A percentile compares a stretch with the other conserved stretches of the same genome.
Evolutionary conservation across 2,329 filamentous ascomycete genomes (phyloP).

Genomic region (Xylariaceae sp.): DNA sequence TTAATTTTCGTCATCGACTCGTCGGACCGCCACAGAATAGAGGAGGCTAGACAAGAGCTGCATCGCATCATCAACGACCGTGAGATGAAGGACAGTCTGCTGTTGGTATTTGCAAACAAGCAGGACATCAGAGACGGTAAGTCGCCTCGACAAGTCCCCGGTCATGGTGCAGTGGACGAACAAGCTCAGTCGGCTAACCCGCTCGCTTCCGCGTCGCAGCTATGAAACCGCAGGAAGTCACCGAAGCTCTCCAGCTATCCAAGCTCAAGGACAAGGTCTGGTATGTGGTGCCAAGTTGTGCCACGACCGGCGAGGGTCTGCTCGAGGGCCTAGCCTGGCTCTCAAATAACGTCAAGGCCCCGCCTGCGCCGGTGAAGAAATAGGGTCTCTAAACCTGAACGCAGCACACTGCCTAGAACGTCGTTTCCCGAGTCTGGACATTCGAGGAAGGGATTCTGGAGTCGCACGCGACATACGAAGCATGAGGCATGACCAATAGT

Average conservation of each 20-base stretch:
- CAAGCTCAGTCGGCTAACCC: conserved; percentile 9
- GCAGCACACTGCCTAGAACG: too few relatives aligned
- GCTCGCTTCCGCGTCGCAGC: conserved; percentile 41
- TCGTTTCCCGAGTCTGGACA: too few relatives aligned
- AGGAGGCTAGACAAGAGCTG: conserved; percentile 87
- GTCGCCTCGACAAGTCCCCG: not conserved
- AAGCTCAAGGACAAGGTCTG: conserved; percentile 79
- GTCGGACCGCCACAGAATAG: conserved; percentile 83
- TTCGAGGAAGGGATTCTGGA: too few relatives aligned
- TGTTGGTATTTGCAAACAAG: conserved; percentile 98
- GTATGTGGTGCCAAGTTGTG: conserved; percentile 80
- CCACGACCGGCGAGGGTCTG: conserved; percentile 74
- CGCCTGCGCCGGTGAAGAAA: conserved; percentile 50
- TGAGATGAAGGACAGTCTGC: conserved; percentile 91
- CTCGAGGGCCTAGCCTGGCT: conserved; percentile 79
- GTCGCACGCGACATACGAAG: too few relatives aligned
- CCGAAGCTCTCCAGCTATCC: conserved; percentile 67
- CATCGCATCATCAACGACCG: conserved; percentile 97
- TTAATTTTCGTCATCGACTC: conserved; percentile 98
- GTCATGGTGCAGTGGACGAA: not conserved
- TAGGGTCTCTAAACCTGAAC: conserved; percentile 29
- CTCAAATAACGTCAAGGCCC: conserved; percentile 75
- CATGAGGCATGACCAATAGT: too few relatives aligned
- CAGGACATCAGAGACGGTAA: conserved; percentile 82
- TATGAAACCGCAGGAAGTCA: conserved; percentile 75